Conservation (phyloP, 805 yeast species). For the Myxozyma lipomycoides region DNA sequence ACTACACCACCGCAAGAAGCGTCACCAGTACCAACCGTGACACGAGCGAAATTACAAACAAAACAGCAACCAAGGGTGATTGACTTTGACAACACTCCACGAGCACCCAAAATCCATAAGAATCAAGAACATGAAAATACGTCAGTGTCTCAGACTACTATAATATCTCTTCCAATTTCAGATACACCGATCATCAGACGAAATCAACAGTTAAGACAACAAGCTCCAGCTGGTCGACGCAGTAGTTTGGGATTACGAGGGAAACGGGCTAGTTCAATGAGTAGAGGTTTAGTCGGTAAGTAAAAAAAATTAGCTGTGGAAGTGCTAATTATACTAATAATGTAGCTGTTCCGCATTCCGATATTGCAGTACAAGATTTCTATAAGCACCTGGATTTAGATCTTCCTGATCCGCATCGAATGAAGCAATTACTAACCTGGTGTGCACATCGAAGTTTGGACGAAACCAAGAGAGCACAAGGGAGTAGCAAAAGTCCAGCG, state of each 20-base stretch:
- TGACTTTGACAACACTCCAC: neutral
- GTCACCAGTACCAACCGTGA: neutral
- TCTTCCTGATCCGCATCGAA: constrained; percentile 66
- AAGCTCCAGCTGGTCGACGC: constrained; percentile 29
- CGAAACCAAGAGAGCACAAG: constrained; percentile 29
- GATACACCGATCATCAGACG: constrained; percentile 42
- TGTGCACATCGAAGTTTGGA: constrained; percentile 51
- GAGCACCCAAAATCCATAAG: neutral
- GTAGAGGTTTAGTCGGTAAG: constrained; percentile 54
- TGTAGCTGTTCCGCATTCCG: constrained; percentile 59
- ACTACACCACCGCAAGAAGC: constrained; percentile 4
- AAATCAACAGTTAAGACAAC: constrained; percentile 38
- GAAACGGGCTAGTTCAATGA: constrained; percentile 66
- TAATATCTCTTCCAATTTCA: constrained; percentile 36
- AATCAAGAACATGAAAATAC: neutral
- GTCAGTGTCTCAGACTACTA: constrained; percentile 15
- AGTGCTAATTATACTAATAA: neutral
- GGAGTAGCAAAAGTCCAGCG: constrained; percentile 1
- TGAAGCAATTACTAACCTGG: constrained; percentile 70
- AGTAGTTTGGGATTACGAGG: constrained; percentile 48
- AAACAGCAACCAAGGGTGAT: neutral
- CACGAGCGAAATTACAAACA: neutral
- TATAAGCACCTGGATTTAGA: constrained; percentile 59
- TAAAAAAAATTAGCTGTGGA: neutral
- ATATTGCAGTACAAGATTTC: constrained; percentile 50